Conservation (phyloP, 2,329 filamentous ascomycete species). For the Penicillium psychrosexuale region DNA sequence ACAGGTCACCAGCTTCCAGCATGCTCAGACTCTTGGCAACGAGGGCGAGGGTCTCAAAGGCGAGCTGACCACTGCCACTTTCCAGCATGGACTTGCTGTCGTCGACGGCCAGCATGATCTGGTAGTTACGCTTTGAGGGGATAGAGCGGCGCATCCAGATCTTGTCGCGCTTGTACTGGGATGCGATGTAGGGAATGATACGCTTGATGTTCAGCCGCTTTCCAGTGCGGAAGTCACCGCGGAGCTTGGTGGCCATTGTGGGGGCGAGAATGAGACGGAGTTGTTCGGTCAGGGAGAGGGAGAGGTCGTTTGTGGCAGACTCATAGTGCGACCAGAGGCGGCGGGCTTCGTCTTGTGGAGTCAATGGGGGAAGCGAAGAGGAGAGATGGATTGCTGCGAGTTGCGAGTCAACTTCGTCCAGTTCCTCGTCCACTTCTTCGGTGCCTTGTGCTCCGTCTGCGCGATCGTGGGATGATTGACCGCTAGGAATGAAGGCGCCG, state of each 20-base stretch:
- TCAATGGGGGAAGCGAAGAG: conserved; percentile 45
- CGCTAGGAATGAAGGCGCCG: conserved; percentile 55
- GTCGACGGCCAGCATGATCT: conserved; percentile 96
- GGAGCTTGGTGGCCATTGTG: conserved; percentile 91
- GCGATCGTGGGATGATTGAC: conserved; percentile 35
- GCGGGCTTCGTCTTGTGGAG: conserved; percentile 59
- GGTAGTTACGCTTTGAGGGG: conserved; percentile 90
- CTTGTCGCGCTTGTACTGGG: conserved; percentile 97
- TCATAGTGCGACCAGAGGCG: conserved; percentile 84
- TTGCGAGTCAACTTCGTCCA: conserved; percentile 51
- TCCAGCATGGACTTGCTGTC: conserved; percentile 94
- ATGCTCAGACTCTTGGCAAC: conserved; percentile 82
- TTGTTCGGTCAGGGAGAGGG: conserved; percentile 86
- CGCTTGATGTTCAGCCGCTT: conserved; percentile 99
- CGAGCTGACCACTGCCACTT: conserved; percentile 69
- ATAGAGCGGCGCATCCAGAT: conserved; percentile 97
- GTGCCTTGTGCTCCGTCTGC: conserved; percentile 32
- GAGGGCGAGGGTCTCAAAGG: conserved; percentile 91
- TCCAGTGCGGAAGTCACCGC: conserved; percentile 92
- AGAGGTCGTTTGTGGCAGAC: conserved; percentile 76
- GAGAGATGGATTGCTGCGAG: conserved; percentile 72
- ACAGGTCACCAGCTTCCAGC: conserved; percentile 93
- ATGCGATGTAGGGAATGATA: conserved; percentile 99
- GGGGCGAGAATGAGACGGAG: conserved; percentile 92
- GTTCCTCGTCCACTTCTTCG: conserved; percentile 45